A percentile compares a stretch with the other conserved stretches of the same genome.
Evolutionary conservation across 139 green algal genomes (phyloP).

Genomic region (Coelastrella sp.): DNA sequence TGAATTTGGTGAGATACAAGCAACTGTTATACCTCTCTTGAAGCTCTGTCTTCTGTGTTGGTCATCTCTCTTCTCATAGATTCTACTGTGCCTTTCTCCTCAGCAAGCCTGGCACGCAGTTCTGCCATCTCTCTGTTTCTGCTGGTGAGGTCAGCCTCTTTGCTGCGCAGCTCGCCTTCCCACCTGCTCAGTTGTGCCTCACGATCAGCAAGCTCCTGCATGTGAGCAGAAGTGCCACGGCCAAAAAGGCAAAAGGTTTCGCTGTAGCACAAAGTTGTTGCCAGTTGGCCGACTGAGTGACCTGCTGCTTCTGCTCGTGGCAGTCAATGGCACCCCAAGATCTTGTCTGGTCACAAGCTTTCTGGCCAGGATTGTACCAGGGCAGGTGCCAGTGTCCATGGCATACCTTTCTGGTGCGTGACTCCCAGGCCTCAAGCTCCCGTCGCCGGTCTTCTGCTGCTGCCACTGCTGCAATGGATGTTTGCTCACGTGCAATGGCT

Average conservation of each 20-base stretch:
- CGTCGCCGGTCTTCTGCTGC: conserved; percentile 36
- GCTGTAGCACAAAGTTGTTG: too few species aligned
- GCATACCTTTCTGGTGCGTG: conserved; percentile 15
- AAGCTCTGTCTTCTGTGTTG: conserved; percentile 19
- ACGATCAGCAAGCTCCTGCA: conserved; percentile 23
- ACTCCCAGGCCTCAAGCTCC: conserved; percentile 17
- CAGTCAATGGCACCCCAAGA: too few species aligned
- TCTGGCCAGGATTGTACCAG: too few species aligned
- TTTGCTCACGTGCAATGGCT: conserved; percentile 10
- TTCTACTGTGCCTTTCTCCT: conserved; percentile 39
- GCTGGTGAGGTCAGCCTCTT: conserved; percentile 31
- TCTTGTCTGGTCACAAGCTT: too few species aligned
- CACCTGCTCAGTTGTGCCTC: conserved; percentile 33
- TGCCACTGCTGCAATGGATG: background rate
- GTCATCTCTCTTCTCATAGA: conserved; percentile 18
- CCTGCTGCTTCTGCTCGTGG: too few species aligned
- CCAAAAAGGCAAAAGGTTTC: too few species aligned
- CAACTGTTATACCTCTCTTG: conserved; percentile 13
- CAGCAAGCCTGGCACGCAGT: conserved; percentile 28
- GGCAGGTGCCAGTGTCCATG: background rate
- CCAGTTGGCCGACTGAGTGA: too few species aligned
- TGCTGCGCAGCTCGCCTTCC: conserved; percentile 43
- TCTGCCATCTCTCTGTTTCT: conserved; percentile 31
- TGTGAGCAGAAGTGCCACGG: too few species aligned
- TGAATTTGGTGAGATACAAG: too few species aligned